Evolutionary conservation across 257 asterid genomes (phyloP), one percentile per base, ranked within the genome.

Genomic region (Vinca minor): DNA sequence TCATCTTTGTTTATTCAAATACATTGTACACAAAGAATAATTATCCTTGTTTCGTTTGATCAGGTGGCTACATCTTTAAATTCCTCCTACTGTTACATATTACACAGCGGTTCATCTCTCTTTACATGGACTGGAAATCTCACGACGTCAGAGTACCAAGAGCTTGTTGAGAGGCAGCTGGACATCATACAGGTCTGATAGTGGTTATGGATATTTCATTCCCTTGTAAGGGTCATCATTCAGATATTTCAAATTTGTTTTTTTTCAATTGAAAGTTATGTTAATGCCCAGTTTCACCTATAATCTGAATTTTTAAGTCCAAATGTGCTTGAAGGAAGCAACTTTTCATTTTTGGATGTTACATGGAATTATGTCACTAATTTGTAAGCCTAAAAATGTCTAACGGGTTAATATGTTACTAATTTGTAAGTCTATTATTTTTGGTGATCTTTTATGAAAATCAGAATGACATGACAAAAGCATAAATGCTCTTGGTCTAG

Each of bases 151-250:
- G 99, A 87, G 46, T 88, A 83, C 77, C 99, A 86, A 62, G 99
- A 94, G 72, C 85, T 87, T 60, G 96, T 79, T n/a, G 99, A 94
- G 84, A 86, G 99, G 82, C 94, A 80, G 81, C 88, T 94, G 65
- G 99, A 94, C 81, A 71, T 91, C 56, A 86, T 94, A 76, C 87
- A 84, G 96, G 99, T 87, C 71, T 20, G 76, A 68, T 62, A 29
- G 58, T 66, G 18, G 46, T 50, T 62, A 34, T 59, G 52, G 47
- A 45, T 67, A 69, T 59, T 56, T 47, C 72, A 39, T 65, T 65
- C 15, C 46, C 65, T 28, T 53, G n/a, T n/a, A n/a, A 36, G 45
- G 52, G 69, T 61, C 53, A 35, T 55, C 52, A 25, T 29, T 45
- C 10, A 50, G 7, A 28, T 10, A 17, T 32, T 31, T 47, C 11